Evolutionary conservation across 768 basidiomycete species (phyloP).

Genomic region (Termitomyces sp.): DNA sequence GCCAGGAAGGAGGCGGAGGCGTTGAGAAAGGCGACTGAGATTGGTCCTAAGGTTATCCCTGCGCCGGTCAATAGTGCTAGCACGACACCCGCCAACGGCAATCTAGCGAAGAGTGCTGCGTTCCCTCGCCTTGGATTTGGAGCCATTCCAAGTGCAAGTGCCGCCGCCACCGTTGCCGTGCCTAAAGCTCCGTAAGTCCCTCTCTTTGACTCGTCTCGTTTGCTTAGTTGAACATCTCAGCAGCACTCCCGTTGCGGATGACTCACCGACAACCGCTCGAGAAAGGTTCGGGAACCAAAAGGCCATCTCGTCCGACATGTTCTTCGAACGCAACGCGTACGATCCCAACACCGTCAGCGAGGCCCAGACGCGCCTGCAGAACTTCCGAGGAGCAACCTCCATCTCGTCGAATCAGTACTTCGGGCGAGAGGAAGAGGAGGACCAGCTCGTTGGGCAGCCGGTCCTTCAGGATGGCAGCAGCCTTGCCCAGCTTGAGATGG

Average conservation of each 20-base stretch:
- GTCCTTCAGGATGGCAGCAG: slow-evolving; percentile 44
- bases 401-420: slow-evolving; percentile 98
- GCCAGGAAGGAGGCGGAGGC: slow-evolving; percentile 60
- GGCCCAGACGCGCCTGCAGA: slow-evolving; percentile 75
- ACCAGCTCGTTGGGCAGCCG: slow-evolving; percentile 31
- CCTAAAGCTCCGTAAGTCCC: slow-evolving; percentile 9
- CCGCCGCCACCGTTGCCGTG: slow-evolving; percentile 44
- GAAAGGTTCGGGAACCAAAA: slow-evolving; percentile 93
- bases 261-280: slow-evolving; percentile 75
- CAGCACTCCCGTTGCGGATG: slow-evolving; percentile 36
- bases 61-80: slow-evolving; percentile 15
- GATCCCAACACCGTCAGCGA: slow-evolving; percentile 69
- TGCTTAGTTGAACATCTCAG: background rate
- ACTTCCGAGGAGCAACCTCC: slow-evolving; percentile 88
- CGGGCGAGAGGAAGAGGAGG: slow-evolving; percentile 85
- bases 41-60: slow-evolving; percentile 29
- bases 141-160: slow-evolving; percentile 62
- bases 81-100: slow-evolving; percentile 12
- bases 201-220: background rate
- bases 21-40: slow-evolving; percentile 33
- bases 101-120: slow-evolving; percentile 26
- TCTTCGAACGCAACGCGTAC: slow-evolving; percentile 87
- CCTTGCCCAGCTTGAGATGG: slow-evolving; percentile 50
- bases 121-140: slow-evolving; percentile 85
- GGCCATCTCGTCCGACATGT: slow-evolving; percentile 97